Base-by-base conservation (phyloP, 805 yeast species). In the Kregervanrija delftensis region DNA sequence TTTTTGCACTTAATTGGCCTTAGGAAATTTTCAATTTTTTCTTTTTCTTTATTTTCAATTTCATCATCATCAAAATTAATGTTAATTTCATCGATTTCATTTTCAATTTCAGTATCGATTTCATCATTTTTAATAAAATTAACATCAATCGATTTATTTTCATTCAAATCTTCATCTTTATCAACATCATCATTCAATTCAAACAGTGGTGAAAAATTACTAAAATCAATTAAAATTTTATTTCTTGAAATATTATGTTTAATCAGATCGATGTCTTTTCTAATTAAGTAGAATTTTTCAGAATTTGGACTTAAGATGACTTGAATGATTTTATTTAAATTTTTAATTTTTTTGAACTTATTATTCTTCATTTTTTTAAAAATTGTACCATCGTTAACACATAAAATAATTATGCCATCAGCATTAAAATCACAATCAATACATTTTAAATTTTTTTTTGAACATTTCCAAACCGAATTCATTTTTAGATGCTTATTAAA, bases 321-420 rank as follows among this genome's bases (percentile, higher is more conserved):
- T n/a, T 39, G 35, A 2, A 33, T 46, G 3, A 52, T 42, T n/a
- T 45, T 74, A 41, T 81, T 79, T n/a, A 84, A 49, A 34, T 67
- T 63, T 57, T 65, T 54, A 49, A 66, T 57, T 44, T 65, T 43
- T 13, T 49, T 49, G 1, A 46, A 30, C 11, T 43, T 42, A 11
- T 16, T 32, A 16, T n/a, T 32, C 14, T 16, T 72, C 22, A 68
- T 50, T 48, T 69, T 60, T 49, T 68, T 66, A 52, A 75, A 87
- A 0, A 77, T 86, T 16, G 82, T 73, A 0, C 96, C 96, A 40
- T 79, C 78, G 15, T 68, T 60, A 0, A 93, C 83, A 49, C 84
- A 76, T 1, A 90, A 58, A 1, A 89, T 66, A 2, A 86, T 60
- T 0, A 86, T 78, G 0, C 95, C 95, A 54, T 82, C 85, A 13